Base-by-base conservation (phyloP, 1,284 basidiomycete genomes). In the Pyrrhoderma noxium region DNA sequence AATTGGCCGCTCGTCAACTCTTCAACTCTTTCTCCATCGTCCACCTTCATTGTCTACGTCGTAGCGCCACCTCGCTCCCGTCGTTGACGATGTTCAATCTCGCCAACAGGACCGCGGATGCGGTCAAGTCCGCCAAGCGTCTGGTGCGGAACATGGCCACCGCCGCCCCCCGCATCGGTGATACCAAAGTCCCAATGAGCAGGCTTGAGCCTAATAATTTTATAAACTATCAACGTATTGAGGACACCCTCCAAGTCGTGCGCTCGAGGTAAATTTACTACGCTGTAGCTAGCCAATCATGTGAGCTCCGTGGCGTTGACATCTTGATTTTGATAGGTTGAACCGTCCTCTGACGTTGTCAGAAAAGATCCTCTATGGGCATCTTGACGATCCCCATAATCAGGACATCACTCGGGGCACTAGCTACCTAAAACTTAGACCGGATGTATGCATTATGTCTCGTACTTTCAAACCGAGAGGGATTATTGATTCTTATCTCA, bases 281-380 rank as follows among this genome's bases (percentile, higher is more conserved):
- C 38, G 8, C 14, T 14, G n/a, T 16, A 7, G 38, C n/a, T n/a
- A n/a, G n/a, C n/a, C n/a, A n/a, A n/a, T n/a, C n/a, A n/a, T n/a
- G n/a, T 14, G 21, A 16, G 14, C 21, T 37, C 19, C 51, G 25
- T 47, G 16, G 3, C 25, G 40, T 23, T 37, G 35, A 9, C 39
- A 37, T 49, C 40, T 53, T 44, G 49, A 48, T 56, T 35, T 36
- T 21, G 7, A 1, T 61, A 96, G 93, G 66, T 77, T 98, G 61
- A 82, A 89, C 65, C 89, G 93, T 41, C 94, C 95, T 41, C 74
- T 99, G 69, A 97, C 96, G 19, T 74, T 98, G 59, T 94, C 95
- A 51, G 96, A 99, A 74, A 99, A 99, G 83, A 89, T 98, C 64
- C 77, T 99, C 42, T 99, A 99, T 70, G 93, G 96, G 58, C 96